Evolutionary conservation across 768 basidiomycete species (phyloP).

Genomic region (Tricholoma sp.): DNA sequence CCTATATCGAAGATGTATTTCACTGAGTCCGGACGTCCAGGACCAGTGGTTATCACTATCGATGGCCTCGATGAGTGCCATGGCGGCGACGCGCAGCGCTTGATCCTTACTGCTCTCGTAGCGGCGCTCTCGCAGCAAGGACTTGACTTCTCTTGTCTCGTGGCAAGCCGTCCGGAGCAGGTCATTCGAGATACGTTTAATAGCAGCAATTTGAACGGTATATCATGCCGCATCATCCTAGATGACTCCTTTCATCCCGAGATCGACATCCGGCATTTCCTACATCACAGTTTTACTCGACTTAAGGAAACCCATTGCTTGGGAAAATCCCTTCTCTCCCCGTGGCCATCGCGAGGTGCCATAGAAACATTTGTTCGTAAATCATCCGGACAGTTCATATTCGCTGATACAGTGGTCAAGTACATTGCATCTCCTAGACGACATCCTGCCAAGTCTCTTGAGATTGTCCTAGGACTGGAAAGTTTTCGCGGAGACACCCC

Average conservation of each 20-base stretch:
- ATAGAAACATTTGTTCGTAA: not conserved
- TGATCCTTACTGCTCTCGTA: not conserved
- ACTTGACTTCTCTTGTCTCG: not conserved
- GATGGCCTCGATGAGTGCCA: slow-evolving; percentile 1
- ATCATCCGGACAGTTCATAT: slow-evolving; percentile 6
- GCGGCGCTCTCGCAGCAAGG: not conserved
- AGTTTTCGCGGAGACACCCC: not conserved
- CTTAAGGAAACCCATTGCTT: not conserved
- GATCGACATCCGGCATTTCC: not conserved
- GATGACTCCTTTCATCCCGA: not conserved
- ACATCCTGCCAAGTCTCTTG: not conserved
- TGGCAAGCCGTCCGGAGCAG: slow-evolving; percentile 1
- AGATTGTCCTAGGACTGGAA: not conserved
- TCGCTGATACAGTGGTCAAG: not conserved
- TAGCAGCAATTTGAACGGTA: not conserved
- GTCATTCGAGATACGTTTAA: not conserved
- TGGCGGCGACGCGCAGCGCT: not conserved
- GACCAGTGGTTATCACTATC: not conserved
- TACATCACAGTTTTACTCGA: not conserved
- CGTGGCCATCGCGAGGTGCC: not conserved
- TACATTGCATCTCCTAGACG: not conserved
- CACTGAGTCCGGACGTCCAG: not conserved
- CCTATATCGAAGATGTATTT: not conserved
- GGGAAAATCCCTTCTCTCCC: not conserved
- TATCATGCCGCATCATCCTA: not conserved